These are phyloP conservation scores for Trametopsis cervina DNA, from an alignment of 768 basidiomycete genomes.

Conservation along the genomic window DNA sequence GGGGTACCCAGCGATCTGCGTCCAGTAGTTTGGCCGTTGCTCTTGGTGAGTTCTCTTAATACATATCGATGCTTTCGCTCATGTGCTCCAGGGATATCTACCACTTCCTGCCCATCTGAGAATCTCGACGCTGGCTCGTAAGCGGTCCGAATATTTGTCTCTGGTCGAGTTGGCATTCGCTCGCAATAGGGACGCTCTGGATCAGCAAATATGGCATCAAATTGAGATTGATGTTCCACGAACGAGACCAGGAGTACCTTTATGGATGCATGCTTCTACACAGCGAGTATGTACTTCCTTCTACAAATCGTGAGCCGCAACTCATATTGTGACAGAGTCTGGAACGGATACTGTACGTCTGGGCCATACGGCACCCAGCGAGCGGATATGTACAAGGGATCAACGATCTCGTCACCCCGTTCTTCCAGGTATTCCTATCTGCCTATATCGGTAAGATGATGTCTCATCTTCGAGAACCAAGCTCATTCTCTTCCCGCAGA, in stretches of 20 bases:
- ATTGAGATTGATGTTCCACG: constrained; percentile 98
- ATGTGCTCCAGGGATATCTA: constrained; percentile 72
- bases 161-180: constrained; percentile 88
- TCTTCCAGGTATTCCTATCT: constrained; percentile 95
- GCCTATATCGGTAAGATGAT: constrained; percentile 78
- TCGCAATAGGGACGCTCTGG: constrained; percentile 75
- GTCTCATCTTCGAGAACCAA: too few species aligned
- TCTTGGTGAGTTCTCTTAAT: constrained; percentile 57
- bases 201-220: constrained; percentile 99
- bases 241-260: constrained; percentile 80
- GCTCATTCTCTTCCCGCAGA: constrained; percentile 47
- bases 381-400: constrained; percentile 99
- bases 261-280: constrained; percentile 89
- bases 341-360: constrained; percentile 94
- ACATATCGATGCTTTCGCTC: constrained; percentile 5
- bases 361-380: constrained; percentile 98
- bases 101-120: constrained; percentile 79
- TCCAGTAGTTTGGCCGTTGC: constrained; percentile 89
- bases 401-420: constrained; percentile 96
- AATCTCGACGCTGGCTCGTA: constrained; percentile 70
- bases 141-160: constrained; percentile 87
- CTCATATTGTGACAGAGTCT: constrained; percentile 53
- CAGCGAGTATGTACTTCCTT: constrained; percentile 59
- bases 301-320: constrained; percentile 3
- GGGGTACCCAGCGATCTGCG: constrained; percentile 86